Percentiles rank a stretch among this genome's conserved stretches.
phyloP scores from a whole-genome alignment of 208 protist species.

The Trypanosoma congolense region DNA sequence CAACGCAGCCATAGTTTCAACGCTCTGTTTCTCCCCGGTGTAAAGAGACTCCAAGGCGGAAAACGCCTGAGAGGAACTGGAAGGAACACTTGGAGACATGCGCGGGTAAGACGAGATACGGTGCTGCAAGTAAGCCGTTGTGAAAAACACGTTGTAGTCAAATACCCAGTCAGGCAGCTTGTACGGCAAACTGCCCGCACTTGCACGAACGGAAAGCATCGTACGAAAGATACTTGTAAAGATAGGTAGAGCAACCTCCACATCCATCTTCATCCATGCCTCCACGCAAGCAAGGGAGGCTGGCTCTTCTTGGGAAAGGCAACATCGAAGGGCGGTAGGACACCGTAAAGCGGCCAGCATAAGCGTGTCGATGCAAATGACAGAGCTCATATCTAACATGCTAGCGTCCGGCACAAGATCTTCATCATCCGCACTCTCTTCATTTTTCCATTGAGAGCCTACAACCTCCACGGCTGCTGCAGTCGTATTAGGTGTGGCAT shows the following conservation, averaged over 20 bases:
- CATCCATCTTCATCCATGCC: constrained; percentile 50
- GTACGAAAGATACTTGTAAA: constrained; percentile 54
- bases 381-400: constrained; percentile 32
- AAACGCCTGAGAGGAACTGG: constrained; percentile 7
- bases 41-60: neutral
- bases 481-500: too few species aligned
- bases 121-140: constrained; percentile 12
- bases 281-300: constrained; percentile 32
- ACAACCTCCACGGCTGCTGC: too few species aligned
- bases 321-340: constrained; percentile 50
- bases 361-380: constrained; percentile 54
- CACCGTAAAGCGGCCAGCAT: constrained; percentile 60
- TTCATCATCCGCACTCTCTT: constrained; percentile 10
- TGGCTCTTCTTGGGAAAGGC: constrained; percentile 51
- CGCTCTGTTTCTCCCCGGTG: constrained; percentile 10
- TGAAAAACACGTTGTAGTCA: constrained; percentile 73
- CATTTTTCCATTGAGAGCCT: too few species aligned
- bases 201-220: constrained; percentile 34
- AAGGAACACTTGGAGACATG: constrained; percentile 4
- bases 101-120: constrained; percentile 1
- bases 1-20: constrained; percentile 38
- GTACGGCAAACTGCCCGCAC: constrained; percentile 53
- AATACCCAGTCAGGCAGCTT: constrained; percentile 29
- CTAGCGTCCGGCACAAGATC: constrained; percentile 6
- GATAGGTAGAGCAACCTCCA: constrained; percentile 40